Base-by-base conservation (phyloP, 176 grass and related monocot species). In the Pontederia paniculata region DNA sequence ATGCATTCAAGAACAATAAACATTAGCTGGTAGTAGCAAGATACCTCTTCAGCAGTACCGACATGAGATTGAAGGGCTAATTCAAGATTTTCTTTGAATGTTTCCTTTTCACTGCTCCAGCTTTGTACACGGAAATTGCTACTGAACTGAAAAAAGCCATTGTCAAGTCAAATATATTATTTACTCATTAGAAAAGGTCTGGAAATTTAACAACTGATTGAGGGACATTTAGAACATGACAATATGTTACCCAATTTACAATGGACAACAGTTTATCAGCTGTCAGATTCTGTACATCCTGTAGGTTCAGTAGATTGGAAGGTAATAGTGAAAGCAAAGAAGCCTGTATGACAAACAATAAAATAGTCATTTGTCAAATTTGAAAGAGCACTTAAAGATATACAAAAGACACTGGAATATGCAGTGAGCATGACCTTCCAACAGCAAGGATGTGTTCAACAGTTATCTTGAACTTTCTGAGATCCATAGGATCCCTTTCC, bases 291-390 rank as follows among this genome's bases (percentile, higher is more conserved):
- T 61, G 64, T 78, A 65, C 60, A 58, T 96, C 85, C 71, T 63
- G 47, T 60, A 70, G 74, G 60, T 42, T 68, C 28, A 79, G 52
- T 62, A 96, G 66, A 47, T 89, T 76, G n/a, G 73, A 9, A 9
- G 86, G 91, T 74, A 96, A 70, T 76, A 96, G 64, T 71, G 91
- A 97, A 43, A 97, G 82, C 51, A 97, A 49, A n/a, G 82, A 90
- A 58, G 82, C 91, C 91, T 97, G 77, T 42, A 81, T 63, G 68
- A 42, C 77, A 49, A 16, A 25, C 58, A 37, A 37, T 37, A 37
- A 37, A 37, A 37, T 37, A 31, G 28, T 5, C 28, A 37, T 37
- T 37, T 37, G 28, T 37, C 28, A 37, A 5, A 6, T 37, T 37
- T 37, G 5, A 37, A 37, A 37, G 28, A 37, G 3, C 28, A 37